Evolutionary conservation across 2,329 filamentous ascomycete species (phyloP).

Genomic region (Rachicladosporium sp.): DNA sequence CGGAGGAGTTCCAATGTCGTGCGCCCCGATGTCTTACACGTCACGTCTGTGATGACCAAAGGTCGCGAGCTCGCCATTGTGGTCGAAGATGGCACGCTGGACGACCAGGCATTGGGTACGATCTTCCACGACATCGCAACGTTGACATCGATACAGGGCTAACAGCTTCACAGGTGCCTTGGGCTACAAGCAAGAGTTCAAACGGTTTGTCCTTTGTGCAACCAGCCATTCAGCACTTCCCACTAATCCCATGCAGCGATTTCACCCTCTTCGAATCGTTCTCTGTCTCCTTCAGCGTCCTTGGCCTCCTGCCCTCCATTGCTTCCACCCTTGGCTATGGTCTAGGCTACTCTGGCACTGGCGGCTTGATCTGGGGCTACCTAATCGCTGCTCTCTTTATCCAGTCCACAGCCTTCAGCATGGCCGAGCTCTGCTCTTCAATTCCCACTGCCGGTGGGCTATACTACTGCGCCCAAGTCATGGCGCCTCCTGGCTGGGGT

Average conservation of each 20-base stretch:
- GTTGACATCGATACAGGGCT: no score
- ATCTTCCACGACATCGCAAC: no score
- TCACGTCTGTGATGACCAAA: no score
- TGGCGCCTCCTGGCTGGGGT: conserved; percentile 23
- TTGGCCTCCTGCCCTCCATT: conserved; percentile 28
- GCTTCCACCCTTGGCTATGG: conserved; percentile 26
- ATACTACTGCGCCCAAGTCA: conserved; percentile 22
- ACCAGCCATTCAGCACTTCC: no score
- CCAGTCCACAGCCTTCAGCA: conserved; percentile 22
- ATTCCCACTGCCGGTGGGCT: conserved; percentile 26
- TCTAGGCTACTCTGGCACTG: conserved; percentile 20
- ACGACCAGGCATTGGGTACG: no score
- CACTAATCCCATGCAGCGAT: conserved; percentile 10
- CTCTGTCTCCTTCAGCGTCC: conserved; percentile 24
- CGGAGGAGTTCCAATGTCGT: no score
- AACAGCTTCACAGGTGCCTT: conserved; percentile 2
- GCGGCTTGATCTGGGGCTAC: conserved; percentile 22
- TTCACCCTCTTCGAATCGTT: conserved; percentile 24
- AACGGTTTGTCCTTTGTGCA: conserved; percentile 2
- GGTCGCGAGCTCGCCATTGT: no score
- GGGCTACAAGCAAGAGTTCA: conserved; percentile 16
- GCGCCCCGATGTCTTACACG: no score
- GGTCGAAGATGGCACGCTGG: no score
- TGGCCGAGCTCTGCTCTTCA: conserved; percentile 25
- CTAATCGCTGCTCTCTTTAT: conserved; percentile 22